These are phyloP conservation scores for Lactarius quietus DNA, from an alignment of 768 basidiomycete genomes.

Conservation along the genomic window DNA sequence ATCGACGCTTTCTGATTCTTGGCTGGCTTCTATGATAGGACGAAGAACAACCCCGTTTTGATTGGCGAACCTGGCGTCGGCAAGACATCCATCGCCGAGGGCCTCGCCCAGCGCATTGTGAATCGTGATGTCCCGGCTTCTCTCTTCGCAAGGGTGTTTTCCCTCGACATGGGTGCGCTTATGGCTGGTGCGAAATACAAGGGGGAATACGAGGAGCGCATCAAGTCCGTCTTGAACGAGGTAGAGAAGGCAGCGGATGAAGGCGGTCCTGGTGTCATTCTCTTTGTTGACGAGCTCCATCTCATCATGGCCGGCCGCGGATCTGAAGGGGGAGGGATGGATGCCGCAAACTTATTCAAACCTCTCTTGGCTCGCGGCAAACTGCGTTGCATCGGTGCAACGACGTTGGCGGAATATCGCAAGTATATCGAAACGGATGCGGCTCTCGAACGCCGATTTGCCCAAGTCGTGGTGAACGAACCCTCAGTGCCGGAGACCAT, in stretches of 20 bases:
- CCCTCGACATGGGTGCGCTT: slow-evolving; percentile 92
- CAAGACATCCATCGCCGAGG: slow-evolving; percentile 94
- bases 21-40: slow-evolving; percentile 47
- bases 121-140: slow-evolving; percentile 85
- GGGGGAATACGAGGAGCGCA: slow-evolving; percentile 95
- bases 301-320: slow-evolving; percentile 91
- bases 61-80: slow-evolving; percentile 95
- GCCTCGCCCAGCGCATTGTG: slow-evolving; percentile 91
- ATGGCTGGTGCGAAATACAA: slow-evolving; percentile 94
- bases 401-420: slow-evolving; percentile 87
- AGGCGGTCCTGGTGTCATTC: slow-evolving; percentile 67
- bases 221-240: slow-evolving; percentile 89
- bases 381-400: slow-evolving; percentile 78
- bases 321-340: slow-evolving; percentile 84
- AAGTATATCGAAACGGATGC: slow-evolving; percentile 93
- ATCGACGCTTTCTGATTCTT: neutral
- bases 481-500: slow-evolving; percentile 87
- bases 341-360: slow-evolving; percentile 89
- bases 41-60: slow-evolving; percentile 96
- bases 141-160: slow-evolving; percentile 70
- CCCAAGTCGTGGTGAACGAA: slow-evolving; percentile 91
- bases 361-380: slow-evolving; percentile 88
- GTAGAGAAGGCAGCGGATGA: slow-evolving; percentile 84
- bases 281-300: slow-evolving; percentile 95
- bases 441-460: slow-evolving; percentile 87